Evolutionary conservation across 352 stramenopile species (phyloP).

Genomic region (Phytophthora chlamydospora): DNA sequence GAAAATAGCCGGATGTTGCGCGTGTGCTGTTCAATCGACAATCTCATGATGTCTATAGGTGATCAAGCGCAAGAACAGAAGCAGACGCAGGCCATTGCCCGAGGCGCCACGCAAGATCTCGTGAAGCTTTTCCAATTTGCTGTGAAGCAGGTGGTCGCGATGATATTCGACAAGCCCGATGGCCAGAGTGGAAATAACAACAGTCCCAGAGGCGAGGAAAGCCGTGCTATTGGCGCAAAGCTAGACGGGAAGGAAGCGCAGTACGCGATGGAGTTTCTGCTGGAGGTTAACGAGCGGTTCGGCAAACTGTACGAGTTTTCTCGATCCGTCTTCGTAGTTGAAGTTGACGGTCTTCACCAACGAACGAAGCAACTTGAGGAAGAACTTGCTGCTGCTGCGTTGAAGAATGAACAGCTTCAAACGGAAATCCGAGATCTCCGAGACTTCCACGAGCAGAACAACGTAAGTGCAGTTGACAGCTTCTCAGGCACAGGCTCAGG

Average conservation of each 20-base stretch:
- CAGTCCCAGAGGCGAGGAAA: not conserved
- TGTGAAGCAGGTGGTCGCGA: slow-evolving; percentile 45
- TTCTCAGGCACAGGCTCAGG: slow-evolving; percentile 12
- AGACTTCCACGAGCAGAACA: slow-evolving; percentile 50
- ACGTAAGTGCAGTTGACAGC: slow-evolving; percentile 12
- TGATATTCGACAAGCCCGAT: slow-evolving; percentile 26
- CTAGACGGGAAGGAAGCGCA: slow-evolving; percentile 42
- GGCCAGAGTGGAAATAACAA: slow-evolving; percentile 10
- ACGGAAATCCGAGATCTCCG: slow-evolving; percentile 47
- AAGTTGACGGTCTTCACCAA: slow-evolving; percentile 28
- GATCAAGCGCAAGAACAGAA: slow-evolving; percentile 61
- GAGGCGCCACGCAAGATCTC: slow-evolving; percentile 49
- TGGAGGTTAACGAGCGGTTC: slow-evolving; percentile 48
- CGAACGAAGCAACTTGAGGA: slow-evolving; percentile 18
- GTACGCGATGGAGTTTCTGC: slow-evolving; percentile 51
- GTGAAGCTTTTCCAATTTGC: slow-evolving; percentile 56
- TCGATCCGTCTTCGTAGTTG: slow-evolving; percentile 38
- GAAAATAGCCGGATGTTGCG: slow-evolving; percentile 63
- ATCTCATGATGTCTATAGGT: slow-evolving; percentile 59
- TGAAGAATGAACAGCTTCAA: slow-evolving; percentile 41
- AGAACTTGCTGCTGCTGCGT: slow-evolving; percentile 8
- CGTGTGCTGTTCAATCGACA: slow-evolving; percentile 73
- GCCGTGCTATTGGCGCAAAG: slow-evolving; percentile 3
- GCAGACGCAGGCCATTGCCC: slow-evolving; percentile 47
- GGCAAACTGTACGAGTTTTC: slow-evolving; percentile 47